Base-by-base conservation (phyloP, 176 grass and related monocot genomes). In the Avena sativa region DNA sequence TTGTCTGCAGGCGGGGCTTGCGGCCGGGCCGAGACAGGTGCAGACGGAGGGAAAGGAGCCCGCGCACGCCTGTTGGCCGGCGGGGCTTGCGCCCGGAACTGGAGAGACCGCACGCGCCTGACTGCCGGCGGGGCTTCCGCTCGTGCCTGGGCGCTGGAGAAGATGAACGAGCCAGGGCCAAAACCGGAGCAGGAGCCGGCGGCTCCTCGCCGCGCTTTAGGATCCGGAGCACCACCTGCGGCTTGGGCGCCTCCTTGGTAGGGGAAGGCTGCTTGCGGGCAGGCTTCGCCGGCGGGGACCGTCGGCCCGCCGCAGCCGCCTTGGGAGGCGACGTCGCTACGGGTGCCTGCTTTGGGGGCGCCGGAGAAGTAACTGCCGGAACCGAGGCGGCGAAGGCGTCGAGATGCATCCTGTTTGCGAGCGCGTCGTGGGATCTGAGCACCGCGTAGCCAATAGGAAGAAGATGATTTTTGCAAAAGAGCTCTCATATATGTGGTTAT, bases 181-280 rank as follows among this genome's bases (percentile, higher is more conserved):
- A 4, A 36, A 36, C 44, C 0, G 69, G 64, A 12, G 57, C 49
- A 1, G 86, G 55, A 2, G 59, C 55, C 2, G 88, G 81, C 0
- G 30, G 65, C 65, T 88, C 84, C 89, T 93, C 93, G 81, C 93
- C 89, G 16, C 93, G 93, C 91, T 84, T 95, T 34, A 95, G 91
- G 78, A 95, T 95, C 69, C 80, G 84, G 16, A 95, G 81, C 34
- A 81, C 82, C 91, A 89, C 93, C 25, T 78, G 32, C 13, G 74
- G 82, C 28, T 84, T 68, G 0, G 87, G 81, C 12, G 83, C 76
- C 68, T 82, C 76, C 86, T 86, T 86, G 10, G 51, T 28, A 15
- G 83, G 73, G 0, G 83, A 83, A 3, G 53, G 16, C 66, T 90
- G 81, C 76, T 79, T 91, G 25, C 87, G 25, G 0, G 44, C 67